Base-by-base conservation (phyloP, 192 early-diverging fungal genomes). In the Gamsiella multidivaricata region DNA sequence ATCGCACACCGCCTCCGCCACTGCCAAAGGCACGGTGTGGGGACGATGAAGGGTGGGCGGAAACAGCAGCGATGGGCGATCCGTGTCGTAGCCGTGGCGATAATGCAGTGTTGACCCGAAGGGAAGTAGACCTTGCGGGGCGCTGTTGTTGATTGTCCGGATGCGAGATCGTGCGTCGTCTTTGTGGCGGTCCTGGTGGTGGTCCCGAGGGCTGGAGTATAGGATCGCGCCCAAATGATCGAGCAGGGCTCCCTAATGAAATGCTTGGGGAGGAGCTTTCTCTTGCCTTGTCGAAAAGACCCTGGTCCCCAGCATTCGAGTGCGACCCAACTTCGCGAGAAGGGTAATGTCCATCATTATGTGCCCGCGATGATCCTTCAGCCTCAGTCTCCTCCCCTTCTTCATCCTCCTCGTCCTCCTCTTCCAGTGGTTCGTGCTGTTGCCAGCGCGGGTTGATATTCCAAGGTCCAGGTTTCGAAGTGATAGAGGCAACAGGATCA, bases 111-210 rank as follows among this genome's bases (percentile, higher is more conserved):
- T 63, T 63, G 28, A 69, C 54, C 0, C 65, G 74, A 8, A 78
- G 61, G 32, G 45, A 25, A 26, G 5, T 43, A 12, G 67, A 49
- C 7, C 67, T 53, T 34, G 49, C 56, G 8, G 39, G 46, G 22
- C 67, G 39, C 18, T 41, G 34, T 4, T 39, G 46, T 14, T 50
- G 43, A 12, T 51, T 33, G 32, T 22, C 54, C 3, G 55, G 39
- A 52, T 78, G 60, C 3, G 74, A 78, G 22, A 78, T 69, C 1
- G 74, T 78, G 31, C 65, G 43, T 23, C 74, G 60, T 28, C 74
- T 28, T 4, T 68, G 74, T 18, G 65, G 52, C n/a, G n/a, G n/a
- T n/a, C n/a, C n/a, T 10, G 5, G 37, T 5, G 42, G 41, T 18
- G 65, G 52, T 25, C 15, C 43, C 29, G 49, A 62, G 0, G 59